Conservation (phyloP, 2,329 filamentous ascomycete species). For the Aureobasidium sp. region DNA sequence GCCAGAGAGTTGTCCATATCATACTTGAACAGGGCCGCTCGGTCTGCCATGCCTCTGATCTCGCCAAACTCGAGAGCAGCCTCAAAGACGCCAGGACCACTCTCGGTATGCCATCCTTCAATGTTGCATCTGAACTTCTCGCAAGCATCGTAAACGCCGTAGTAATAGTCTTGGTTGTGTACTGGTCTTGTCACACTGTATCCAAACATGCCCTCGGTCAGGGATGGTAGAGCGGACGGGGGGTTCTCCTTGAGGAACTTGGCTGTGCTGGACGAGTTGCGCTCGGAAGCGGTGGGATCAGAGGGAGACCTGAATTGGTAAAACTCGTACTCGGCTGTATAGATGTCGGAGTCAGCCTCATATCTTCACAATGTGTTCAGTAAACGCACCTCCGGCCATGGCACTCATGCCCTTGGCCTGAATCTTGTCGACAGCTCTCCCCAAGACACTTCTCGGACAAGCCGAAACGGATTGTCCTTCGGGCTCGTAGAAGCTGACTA, state of each 20-base stretch:
- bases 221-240: slow-evolving; percentile 62
- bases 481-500: slow-evolving; percentile 77
- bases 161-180: slow-evolving; percentile 90
- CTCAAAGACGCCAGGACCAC: slow-evolving; percentile 89
- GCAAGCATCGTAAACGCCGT: slow-evolving; percentile 77
- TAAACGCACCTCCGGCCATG: slow-evolving; percentile 73
- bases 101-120: slow-evolving; percentile 94
- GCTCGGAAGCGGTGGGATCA: slow-evolving; percentile 36
- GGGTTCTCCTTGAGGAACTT: slow-evolving; percentile 68
- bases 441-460: slow-evolving; percentile 72
- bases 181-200: slow-evolving; percentile 83
- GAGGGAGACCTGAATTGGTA: slow-evolving; percentile 74
- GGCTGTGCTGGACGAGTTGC: slow-evolving; percentile 62
- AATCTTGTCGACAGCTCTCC: slow-evolving; percentile 60
- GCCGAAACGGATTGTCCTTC: slow-evolving; percentile 65
- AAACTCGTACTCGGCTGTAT: slow-evolving; percentile 85
- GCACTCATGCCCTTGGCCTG: slow-evolving; percentile 65
- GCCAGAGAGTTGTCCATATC: no score
- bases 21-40: slow-evolving; percentile 83
- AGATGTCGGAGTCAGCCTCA: not conserved
- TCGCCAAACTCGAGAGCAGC: slow-evolving; percentile 89
- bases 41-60: slow-evolving; percentile 83
- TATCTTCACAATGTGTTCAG: not conserved
- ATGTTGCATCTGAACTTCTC: slow-evolving; percentile 71
- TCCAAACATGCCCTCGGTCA: slow-evolving; percentile 94